Percentiles rank a stretch among this genome's conserved stretches.
Evolutionary conservation across 2,329 filamentous ascomycete genomes (phyloP).

Genomic region (Neurospora sp.): DNA sequence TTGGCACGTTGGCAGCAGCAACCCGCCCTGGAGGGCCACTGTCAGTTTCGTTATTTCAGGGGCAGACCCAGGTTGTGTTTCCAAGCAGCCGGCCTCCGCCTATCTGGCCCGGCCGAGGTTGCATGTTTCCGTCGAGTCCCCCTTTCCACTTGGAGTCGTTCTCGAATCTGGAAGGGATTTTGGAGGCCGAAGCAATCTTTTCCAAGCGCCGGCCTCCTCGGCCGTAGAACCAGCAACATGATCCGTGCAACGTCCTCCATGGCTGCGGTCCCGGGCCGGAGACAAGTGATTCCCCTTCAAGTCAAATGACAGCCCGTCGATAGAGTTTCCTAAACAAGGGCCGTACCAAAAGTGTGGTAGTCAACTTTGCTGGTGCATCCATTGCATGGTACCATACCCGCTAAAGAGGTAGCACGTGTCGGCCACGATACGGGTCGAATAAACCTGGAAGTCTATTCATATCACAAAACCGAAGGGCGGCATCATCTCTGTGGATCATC

Average conservation of each 20-base stretch:
- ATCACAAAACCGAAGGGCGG: background rate
- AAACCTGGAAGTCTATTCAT: background rate
- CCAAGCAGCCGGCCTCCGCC: background rate
- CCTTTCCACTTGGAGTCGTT: background rate
- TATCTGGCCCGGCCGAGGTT: background rate
- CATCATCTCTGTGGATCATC: background rate
- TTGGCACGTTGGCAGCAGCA: background rate
- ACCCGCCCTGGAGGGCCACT: background rate
- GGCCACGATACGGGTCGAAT: background rate
- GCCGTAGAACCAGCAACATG: background rate
- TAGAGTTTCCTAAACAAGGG: background rate
- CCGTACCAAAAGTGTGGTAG: background rate
- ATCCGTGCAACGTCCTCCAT: background rate
- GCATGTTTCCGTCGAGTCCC: background rate
- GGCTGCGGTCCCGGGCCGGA: background rate
- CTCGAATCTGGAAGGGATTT: background rate
- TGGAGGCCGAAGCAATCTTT: background rate
- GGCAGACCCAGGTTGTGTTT: background rate
- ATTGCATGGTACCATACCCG: background rate
- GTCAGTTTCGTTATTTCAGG: background rate
- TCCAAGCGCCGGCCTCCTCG: background rate
- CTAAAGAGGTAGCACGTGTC: background rate
- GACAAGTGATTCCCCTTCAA: background rate
- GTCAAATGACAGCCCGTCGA: background rate
- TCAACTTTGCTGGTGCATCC: background rate